Evolutionary conservation across 768 basidiomycete genomes (phyloP).

Genomic region (Daedaleopsis nitida): DNA sequence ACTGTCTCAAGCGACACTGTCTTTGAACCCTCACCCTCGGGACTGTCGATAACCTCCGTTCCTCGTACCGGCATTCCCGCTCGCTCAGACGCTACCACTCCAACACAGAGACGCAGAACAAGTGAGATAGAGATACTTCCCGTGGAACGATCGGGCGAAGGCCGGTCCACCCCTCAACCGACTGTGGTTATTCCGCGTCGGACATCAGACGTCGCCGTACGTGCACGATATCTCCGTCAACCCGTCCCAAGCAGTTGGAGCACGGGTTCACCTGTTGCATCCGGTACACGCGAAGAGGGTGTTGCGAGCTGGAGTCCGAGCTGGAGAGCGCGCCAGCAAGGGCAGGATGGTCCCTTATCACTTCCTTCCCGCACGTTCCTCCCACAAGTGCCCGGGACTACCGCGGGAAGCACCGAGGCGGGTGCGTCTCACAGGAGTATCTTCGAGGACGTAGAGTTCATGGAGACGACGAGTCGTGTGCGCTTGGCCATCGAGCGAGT

Average conservation of each 20-base stretch:
- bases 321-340: neutral
- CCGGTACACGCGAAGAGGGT: neutral
- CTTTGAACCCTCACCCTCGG: neutral
- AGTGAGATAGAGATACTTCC: neutral
- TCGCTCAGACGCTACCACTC: neutral
- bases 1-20: neutral
- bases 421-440: neutral
- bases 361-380: neutral
- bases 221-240: neutral
- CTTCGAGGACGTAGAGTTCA: neutral
- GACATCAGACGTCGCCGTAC: neutral
- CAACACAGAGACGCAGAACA: neutral
- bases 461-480: neutral
- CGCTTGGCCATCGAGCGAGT: slow-evolving; percentile 2
- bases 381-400: neutral
- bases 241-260: neutral
- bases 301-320: neutral
- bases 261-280: neutral
- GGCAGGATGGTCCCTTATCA: neutral
- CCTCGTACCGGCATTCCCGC: neutral
- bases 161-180: neutral
- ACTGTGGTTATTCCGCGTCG: neutral
- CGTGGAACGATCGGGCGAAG: neutral
- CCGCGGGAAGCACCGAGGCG: neutral
- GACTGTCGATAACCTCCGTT: neutral